Evolutionary conservation across 2,329 filamentous ascomycete species (phyloP), one percentile per base, ranked within the genome.

Genomic region (Paramyrothecium sp.): DNA sequence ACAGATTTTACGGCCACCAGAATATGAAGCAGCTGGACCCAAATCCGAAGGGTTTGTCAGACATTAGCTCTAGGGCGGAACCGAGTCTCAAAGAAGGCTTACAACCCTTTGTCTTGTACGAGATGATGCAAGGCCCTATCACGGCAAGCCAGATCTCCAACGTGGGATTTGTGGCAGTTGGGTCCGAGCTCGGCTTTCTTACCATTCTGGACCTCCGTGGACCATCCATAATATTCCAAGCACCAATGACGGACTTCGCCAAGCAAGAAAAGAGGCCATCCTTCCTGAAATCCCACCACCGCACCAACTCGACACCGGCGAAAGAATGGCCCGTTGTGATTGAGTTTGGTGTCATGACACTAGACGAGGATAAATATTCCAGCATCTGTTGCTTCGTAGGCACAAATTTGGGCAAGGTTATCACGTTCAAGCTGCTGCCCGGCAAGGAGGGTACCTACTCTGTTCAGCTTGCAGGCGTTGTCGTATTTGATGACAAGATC

Each of bases 331-430:
- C 91, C 1, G 92, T 91, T 0, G 82, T 79, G 30, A 86, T 98
- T 26, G 91, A 97, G 68, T 99, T 98, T 75, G 92, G 91, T 54
- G 91, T 97, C 51, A 89, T 99, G 87, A 96, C 90, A 3, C 77
- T 97, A 3, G 95, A 98, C 48, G 90, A 89, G n/a, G 94, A 98
- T 68, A 87, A 91, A 62, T 99, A 96, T 71, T 98, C 95, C 1
- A 97, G 92, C 67, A 96, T 99, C 56, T 86, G 89, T 58, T 90
- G 95, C 63, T 96, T 98, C 64, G 90, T 96, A 2, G 95, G 95
- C 20, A 98, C 95, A 0, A 93, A 89, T 63, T 73, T 86, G 30
- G 95, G 95, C 46, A 91, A 91, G 65, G 78, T 98, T 19, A 86
- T 88, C 7, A 98, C 94, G 0, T 94, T 98, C 76, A 97, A 97